A percentile compares a stretch with the other conserved stretches of the same genome.
phyloP scores from a whole-genome alignment of 495 filamentous ascomycete genomes.

The Talaromyces adpressus region DNA sequence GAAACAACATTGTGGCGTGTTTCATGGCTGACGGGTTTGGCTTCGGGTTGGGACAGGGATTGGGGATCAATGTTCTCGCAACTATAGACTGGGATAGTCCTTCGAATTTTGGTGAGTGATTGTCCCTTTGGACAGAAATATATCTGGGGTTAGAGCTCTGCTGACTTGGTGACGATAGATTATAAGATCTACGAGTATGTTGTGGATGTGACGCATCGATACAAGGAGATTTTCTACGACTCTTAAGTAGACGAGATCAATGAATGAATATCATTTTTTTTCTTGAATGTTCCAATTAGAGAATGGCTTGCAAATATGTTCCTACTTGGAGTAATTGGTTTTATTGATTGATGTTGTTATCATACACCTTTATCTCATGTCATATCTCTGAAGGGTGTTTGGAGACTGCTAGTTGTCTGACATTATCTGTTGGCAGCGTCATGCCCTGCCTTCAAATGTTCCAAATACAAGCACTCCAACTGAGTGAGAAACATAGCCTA shows the following conservation, averaged over 20 bases:
- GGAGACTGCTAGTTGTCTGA: no score
- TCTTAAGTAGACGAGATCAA: conserved; percentile 12
- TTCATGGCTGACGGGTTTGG: not conserved
- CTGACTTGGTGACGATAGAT: conserved; percentile 45
- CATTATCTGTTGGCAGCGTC: no score
- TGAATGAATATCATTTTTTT: conserved; percentile 15
- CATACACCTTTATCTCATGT: not conserved
- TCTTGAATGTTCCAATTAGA: not conserved
- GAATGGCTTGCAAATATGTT: not conserved
- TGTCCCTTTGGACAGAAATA: not conserved
- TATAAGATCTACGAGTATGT: conserved; percentile 72
- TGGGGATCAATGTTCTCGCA: conserved; percentile 67
- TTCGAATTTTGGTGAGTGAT: conserved; percentile 29
- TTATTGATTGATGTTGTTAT: not conserved
- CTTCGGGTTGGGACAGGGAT: conserved; percentile 37
- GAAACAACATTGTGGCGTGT: not conserved
- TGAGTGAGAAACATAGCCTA: no score
- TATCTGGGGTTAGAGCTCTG: not conserved
- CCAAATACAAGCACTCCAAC: no score
- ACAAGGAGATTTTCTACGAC: conserved; percentile 74
- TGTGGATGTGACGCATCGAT: conserved; percentile 81
- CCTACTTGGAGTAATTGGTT: not conserved
- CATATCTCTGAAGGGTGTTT: not conserved
- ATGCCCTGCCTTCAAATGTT: no score
- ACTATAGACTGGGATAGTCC: conserved; percentile 70